Evolutionary conservation across 768 basidiomycete genomes (phyloP), one percentile per base, ranked within the genome.

Genomic region (Lactarius evosmus): DNA sequence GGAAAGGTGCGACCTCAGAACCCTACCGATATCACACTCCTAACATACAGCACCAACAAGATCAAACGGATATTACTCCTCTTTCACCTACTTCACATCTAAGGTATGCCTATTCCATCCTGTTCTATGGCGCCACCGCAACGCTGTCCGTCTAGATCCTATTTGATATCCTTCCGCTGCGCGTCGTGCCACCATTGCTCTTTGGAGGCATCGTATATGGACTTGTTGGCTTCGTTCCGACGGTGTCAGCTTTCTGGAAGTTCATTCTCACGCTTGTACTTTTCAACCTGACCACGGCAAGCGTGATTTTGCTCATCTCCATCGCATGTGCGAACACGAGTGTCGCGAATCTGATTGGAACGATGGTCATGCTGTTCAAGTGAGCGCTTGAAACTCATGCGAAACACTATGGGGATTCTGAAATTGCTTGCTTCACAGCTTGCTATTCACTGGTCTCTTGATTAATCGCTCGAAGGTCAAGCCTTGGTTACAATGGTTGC

Each of bases 311-410:
- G 5, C 83, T 94, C 75, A 79, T 99, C 38, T 95, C 93, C 27
- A 92, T 98, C 62, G 86, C 91, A 1, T 91, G 97, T 69, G 84
- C 87, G 58, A 92, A 87, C 73, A 87, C 86, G 36, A 88, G 92
- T 59, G 86, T 99, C 32, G 96, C 95, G 2, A 96, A 91, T 71
- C 78, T 98, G 62, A 84, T 94, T n/a, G 97, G 96, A 33, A 97
- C 94, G 4, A 75, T 98, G 64, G 83, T 97, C 69, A 98, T 99
- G 96, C 80, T 99, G 58, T 98, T 95, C 85, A 99, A 99, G 95
- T 98, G 69, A 72, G 93, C 27, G 7, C 81, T 0, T 62, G 25
- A 40, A 38, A 32, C 30, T 59, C 64, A 58, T 60, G 54, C 49
- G 19, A 29, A 11, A 6, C 36, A n/a, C 2, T 2, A 16, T 36